These are phyloP conservation scores for Pholiota conissans DNA, from an alignment of 768 basidiomycete species.

Conservation along the genomic window DNA sequence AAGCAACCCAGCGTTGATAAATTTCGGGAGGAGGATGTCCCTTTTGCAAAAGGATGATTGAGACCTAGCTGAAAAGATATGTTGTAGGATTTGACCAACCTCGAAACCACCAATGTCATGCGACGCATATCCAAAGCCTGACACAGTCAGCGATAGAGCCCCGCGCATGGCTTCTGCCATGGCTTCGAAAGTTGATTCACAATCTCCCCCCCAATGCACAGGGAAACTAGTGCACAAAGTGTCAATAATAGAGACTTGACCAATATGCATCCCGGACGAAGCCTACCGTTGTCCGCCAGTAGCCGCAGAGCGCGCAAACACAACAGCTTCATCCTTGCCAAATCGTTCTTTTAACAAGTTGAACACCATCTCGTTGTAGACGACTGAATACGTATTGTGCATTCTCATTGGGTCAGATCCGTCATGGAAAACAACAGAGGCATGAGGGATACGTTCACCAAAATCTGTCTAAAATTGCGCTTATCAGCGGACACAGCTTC, in stretches of 20 bases:
- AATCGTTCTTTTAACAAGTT: slow-evolving; percentile 54
- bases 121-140: slow-evolving; percentile 71
- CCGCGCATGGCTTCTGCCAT: slow-evolving; percentile 78
- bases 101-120: slow-evolving; percentile 83
- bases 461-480: slow-evolving; percentile 59
- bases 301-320: slow-evolving; percentile 70
- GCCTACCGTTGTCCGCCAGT: slow-evolving; percentile 65
- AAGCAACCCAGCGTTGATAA: slow-evolving; percentile 77
- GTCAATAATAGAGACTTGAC: not conserved
- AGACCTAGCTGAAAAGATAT: not conserved
- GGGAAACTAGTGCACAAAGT: slow-evolving; percentile 29
- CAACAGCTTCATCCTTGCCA: slow-evolving; percentile 64
- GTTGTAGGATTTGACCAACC: slow-evolving; percentile 26
- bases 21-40: slow-evolving; percentile 68
- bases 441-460: slow-evolving; percentile 74
- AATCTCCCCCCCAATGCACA: slow-evolving; percentile 73
- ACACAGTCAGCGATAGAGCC: slow-evolving; percentile 60
- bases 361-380: slow-evolving; percentile 75
- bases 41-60: slow-evolving; percentile 25
- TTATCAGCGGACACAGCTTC: not conserved
- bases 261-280: not conserved
- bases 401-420: slow-evolving; percentile 67
- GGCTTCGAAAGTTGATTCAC: slow-evolving; percentile 75
- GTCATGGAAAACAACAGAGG: slow-evolving; percentile 60
- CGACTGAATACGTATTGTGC: slow-evolving; percentile 71